Percentiles rank a stretch among this genome's conserved stretches.
Evolutionary conservation across 371 early-diverging fungal species (phyloP).

Genomic region (Spiromyces aspiralis): DNA sequence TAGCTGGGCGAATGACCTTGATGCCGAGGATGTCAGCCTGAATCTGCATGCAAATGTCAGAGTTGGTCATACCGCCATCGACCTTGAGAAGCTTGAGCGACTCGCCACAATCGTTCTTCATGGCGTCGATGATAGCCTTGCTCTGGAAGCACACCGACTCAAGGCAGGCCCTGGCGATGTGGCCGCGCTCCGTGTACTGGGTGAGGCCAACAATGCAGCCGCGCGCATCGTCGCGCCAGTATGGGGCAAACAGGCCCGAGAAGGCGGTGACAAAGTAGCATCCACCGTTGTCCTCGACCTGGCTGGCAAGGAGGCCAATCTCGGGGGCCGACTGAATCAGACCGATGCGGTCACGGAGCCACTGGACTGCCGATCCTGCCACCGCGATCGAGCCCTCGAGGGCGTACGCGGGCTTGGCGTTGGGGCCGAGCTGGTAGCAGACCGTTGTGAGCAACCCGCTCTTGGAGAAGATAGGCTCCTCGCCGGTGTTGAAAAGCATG

Average conservation of each 20-base stretch:
- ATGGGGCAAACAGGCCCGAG: slow-evolving; percentile 86
- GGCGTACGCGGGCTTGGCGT: slow-evolving; percentile 59
- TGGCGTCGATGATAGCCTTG: slow-evolving; percentile 72
- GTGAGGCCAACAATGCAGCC: slow-evolving; percentile 81
- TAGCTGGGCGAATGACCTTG: slow-evolving; percentile 66
- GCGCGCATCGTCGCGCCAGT: slow-evolving; percentile 88
- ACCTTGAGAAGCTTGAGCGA: slow-evolving; percentile 55
- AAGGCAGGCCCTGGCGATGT: slow-evolving; percentile 72
- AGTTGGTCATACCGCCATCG: slow-evolving; percentile 87
- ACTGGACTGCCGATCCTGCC: slow-evolving; percentile 85
- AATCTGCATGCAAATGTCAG: slow-evolving; percentile 80
- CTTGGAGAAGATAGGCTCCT: slow-evolving; percentile 50
- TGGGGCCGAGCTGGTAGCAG: slow-evolving; percentile 70
- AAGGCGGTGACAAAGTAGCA: slow-evolving; percentile 93
- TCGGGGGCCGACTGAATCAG: slow-evolving; percentile 55
- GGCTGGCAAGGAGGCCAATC: slow-evolving; percentile 34
- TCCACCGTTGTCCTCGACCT: slow-evolving; percentile 62
- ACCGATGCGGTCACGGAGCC: slow-evolving; percentile 77
- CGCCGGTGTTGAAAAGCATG: slow-evolving; percentile 89
- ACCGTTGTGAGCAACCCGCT: slow-evolving; percentile 86
- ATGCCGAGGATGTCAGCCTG: slow-evolving; percentile 79
- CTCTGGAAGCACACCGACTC: slow-evolving; percentile 87
- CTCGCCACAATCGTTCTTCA: slow-evolving; percentile 54
- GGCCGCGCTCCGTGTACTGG: slow-evolving; percentile 67
- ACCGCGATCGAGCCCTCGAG: slow-evolving; percentile 91